Base-by-base conservation (phyloP, 2,329 filamentous ascomycete species). In the Elsinoe ampelina region DNA sequence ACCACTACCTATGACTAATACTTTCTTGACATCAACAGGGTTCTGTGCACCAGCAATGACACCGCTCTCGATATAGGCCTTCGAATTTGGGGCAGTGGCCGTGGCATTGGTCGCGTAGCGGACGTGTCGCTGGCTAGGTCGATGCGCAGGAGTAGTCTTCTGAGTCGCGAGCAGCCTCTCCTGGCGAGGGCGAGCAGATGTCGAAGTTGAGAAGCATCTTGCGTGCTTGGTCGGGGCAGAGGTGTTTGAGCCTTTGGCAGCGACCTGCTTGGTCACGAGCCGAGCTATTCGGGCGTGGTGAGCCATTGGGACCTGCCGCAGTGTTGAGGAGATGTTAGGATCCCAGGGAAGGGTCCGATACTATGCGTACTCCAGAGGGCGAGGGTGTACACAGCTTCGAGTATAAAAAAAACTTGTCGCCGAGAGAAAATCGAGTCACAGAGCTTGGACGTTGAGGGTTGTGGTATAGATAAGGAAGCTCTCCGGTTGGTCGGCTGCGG, bases 1-100 rank as follows among this genome's bases (percentile, higher is more conserved):
- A 76, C 92, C 92, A 75, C 86, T 91, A 59, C 92, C 92, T 77
- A 97, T 95, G 65, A 97, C 91, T 61, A 97, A 78, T 54, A 97
- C 92, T 77, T 97, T 97, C 78, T 95, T 95, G 62, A 97, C 90
- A 70, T 95, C 83, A 52, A 96, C 86, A 57, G 87, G 76, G 66
- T 92, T 80, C 66, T 81, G 80, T 58, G 86, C 80, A 58, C 80
- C 85, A 72, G 90, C 87, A 69, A 96, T 85, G 59, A 84, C 86
- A 65, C 90, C 91, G 74, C 89, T 95, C 69, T 89, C 84, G 65
- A 96, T 78, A 73, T 95, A 95, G 61, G 91, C 88, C 74, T 91
- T 84, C 55, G 90, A 82, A 68, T 86, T 88, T 57, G 90, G 89
- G 54, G 88, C 85, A 62, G 83, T 77, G 72, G 93, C 81, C 48